phyloP scores from a whole-genome alignment of 345 rosid species.

The Carallia pectinifolia region DNA sequence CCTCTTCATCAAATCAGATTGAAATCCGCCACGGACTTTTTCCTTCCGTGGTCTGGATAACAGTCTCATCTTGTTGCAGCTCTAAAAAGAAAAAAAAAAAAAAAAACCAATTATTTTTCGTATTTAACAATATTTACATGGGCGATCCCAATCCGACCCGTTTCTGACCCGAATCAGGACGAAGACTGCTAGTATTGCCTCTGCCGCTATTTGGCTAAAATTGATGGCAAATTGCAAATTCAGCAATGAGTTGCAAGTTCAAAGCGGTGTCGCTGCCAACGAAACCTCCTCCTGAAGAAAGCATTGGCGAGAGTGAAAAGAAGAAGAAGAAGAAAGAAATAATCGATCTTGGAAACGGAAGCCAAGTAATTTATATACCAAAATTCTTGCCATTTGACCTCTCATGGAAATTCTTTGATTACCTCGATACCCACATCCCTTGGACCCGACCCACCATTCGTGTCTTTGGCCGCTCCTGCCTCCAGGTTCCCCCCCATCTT shows the following conservation, averaged over 20 bases:
- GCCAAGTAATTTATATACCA: slow-evolving; percentile 57
- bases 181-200: too few relatives aligned
- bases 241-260: slow-evolving; percentile 34
- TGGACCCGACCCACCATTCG: slow-evolving; percentile 82
- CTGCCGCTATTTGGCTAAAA: too few relatives aligned
- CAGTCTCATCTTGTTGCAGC: too few relatives aligned
- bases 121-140: too few relatives aligned
- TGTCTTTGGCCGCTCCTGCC: slow-evolving; percentile 64
- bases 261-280: slow-evolving; percentile 10
- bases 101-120: too few relatives aligned
- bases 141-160: too few relatives aligned
- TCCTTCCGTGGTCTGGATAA: too few relatives aligned
- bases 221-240: too few relatives aligned
- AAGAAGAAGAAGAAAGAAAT: slow-evolving; percentile 15
- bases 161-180: too few relatives aligned
- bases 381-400: slow-evolving; percentile 48
- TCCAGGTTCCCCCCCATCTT: slow-evolving; percentile 48
- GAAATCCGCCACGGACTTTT: too few relatives aligned
- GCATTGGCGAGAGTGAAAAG: neutral
- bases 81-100: too few relatives aligned
- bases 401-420: slow-evolving; percentile 68
- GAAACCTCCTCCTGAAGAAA: slow-evolving; percentile 4
- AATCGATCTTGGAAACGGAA: slow-evolving; percentile 65
- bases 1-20: too few relatives aligned
- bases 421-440: slow-evolving; percentile 67